These are phyloP conservation scores for Pichia sporocuriosa DNA, from an alignment of 805 yeast genomes.

Conservation along the genomic window DNA sequence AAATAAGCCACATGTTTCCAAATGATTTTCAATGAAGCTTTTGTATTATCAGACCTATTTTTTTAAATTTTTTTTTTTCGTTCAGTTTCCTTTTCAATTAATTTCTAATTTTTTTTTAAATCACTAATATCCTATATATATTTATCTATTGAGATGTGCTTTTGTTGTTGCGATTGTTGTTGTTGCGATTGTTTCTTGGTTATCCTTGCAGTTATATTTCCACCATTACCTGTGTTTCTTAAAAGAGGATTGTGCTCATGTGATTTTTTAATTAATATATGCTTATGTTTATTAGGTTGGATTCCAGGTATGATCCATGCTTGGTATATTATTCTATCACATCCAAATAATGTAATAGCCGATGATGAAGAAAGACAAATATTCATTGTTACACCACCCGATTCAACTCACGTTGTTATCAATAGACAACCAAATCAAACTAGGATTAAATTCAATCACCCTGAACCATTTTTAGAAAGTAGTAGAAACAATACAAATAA, in stretches of 20 bases:
- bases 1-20: too few species aligned
- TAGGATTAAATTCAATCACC: conserved; percentile 23
- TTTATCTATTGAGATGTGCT: too few species aligned
- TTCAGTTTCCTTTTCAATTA: too few species aligned
- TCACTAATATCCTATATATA: too few species aligned
- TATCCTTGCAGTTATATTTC: conserved; percentile 62
- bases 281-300: conserved; percentile 55
- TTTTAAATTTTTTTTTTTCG: too few species aligned
- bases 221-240: conserved; percentile 72
- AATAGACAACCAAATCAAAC: conserved; percentile 25
- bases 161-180: conserved; percentile 28
- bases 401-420: conserved; percentile 13
- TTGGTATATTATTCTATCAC: conserved; percentile 53
- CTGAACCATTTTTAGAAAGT: conserved; percentile 27
- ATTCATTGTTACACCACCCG: conserved; percentile 21
- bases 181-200: conserved; percentile 60
- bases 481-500: not conserved
- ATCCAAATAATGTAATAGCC: conserved; percentile 32
- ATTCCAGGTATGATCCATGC: conserved; percentile 68
- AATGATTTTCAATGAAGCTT: too few species aligned
- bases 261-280: conserved; percentile 61
- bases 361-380: conserved; percentile 27
- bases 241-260: conserved; percentile 69
- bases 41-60: too few species aligned
- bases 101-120: too few species aligned